Evolutionary conservation across 768 basidiomycete genomes (phyloP).

Genomic region (Lactarius evosmus): DNA sequence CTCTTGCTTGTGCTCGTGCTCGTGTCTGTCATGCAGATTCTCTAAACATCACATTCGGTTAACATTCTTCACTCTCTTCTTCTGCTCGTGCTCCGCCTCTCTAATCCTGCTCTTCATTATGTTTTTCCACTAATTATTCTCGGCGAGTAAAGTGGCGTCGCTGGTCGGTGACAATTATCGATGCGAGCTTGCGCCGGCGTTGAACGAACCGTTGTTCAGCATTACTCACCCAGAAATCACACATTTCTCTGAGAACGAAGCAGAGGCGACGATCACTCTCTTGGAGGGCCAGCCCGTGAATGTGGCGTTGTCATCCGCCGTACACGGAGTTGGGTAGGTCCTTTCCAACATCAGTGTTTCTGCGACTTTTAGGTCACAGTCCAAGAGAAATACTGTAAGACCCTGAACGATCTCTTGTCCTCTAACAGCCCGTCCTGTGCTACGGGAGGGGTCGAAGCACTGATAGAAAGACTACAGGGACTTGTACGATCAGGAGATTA

Average conservation of each 20-base stretch:
- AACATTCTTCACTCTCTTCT: conserved; percentile 11
- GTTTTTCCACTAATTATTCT: too few species aligned
- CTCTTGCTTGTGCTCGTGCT: neutral
- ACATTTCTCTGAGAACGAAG: conserved; percentile 9
- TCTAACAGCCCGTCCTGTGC: conserved; percentile 18
- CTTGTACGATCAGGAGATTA: conserved; percentile 1
- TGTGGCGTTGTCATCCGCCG: conserved; percentile 18
- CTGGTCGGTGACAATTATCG: conserved; percentile 23
- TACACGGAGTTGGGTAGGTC: conserved; percentile 19
- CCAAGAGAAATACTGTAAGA: conserved; percentile 20
- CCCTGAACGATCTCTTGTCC: conserved; percentile 25
- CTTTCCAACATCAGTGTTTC: neutral
- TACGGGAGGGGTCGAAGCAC: conserved; percentile 3
- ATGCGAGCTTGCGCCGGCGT: conserved; percentile 19
- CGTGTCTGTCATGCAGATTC: neutral
- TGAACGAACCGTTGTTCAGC: conserved; percentile 25
- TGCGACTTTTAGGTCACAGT: conserved; percentile 8
- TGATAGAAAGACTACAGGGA: conserved; percentile 16
- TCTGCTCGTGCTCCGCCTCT: neutral
- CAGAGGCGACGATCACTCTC: conserved; percentile 21
- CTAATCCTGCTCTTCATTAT: too few species aligned
- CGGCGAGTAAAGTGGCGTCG: neutral
- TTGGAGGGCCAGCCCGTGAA: conserved; percentile 18
- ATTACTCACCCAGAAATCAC: conserved; percentile 7
- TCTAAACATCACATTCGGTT: neutral